A percentile compares a stretch with the other conserved stretches of the same genome.
Conservation (phyloP, 2,329 filamentous ascomycete genomes). For the Ceratocystis alfenasii region DNA sequence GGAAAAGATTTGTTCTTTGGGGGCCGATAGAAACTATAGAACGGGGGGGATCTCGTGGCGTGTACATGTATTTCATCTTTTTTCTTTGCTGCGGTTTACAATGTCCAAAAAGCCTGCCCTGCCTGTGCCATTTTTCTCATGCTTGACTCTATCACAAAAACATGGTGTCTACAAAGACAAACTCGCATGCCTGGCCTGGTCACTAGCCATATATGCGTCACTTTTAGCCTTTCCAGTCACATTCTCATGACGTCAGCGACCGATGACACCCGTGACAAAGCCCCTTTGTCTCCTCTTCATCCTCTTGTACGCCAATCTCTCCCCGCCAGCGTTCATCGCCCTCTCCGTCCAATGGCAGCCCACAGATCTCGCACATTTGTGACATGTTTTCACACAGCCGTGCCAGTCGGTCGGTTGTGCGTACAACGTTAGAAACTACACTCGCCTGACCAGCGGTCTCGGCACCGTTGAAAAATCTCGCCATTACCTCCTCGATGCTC, state of each 20-base stretch:
- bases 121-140: no score
- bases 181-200: no score
- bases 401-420: conserved; percentile 73
- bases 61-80: no score
- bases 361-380: conserved; percentile 36
- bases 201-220: no score
- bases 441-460: conserved; percentile 72
- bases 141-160: no score
- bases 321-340: conserved; percentile 53
- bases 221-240: no score
- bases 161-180: no score
- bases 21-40: no score
- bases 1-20: no score
- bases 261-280: conserved; percentile 67
- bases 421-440: conserved; percentile 89
- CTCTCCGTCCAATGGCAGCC: conserved; percentile 50
- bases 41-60: no score
- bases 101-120: no score
- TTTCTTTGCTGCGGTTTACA: no score
- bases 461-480: conserved; percentile 64
- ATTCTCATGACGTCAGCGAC: conserved; percentile 30
- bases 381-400: conserved; percentile 29
- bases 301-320: conserved; percentile 41
- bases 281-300: conserved; percentile 30
- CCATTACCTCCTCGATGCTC: conserved; percentile 85